Evolutionary conservation across 495 filamentous ascomycete species (phyloP), one percentile per base, ranked within the genome.

Genomic region (Penicillium tannophilum): DNA sequence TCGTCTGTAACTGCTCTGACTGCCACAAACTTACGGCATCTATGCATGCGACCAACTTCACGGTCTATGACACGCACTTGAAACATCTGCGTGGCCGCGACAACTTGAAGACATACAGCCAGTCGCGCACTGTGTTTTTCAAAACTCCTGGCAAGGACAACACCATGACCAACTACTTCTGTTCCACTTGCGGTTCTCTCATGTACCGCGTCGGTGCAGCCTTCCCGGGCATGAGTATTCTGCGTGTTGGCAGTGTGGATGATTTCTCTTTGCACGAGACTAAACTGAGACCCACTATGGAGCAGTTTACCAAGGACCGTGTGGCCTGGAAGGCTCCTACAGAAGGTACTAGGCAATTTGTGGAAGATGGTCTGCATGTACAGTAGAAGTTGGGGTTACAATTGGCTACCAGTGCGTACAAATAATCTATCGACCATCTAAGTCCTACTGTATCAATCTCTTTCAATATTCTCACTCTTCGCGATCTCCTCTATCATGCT

Each of bases 1-100:
- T 84, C 66, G 57, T 84, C 61, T 86, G 82, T 70, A 76, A 86
- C 72, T 85, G 83, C 69, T 60, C 66, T 28, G 82, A 85, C 72
- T 84, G 82, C 67, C 79, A 72, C 58, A 86, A 86, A 62, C 74
- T 85, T 61, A 84, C 81, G 10, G 81, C 82, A 10, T 84, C 82
- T 7, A 81, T 84, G 77, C 83, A 82, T 74, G 79, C 82, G 7
- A 75, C 78, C 48, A 84, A 84, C 65, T 82, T 85, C 69, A 78
- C 72, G 45, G 68, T 82, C 54, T 55, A 47, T 28, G 69, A 80
- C 65, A 52, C 67, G 14, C 44, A 77, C 48, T 58, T 84, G 16
- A 67, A 57, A 55, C 77, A 83, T 66, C 23, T 78, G 4, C 79
- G 81, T 28, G 82, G 83, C 17, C 64, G 67, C 2, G 72, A 77